Evolutionary conservation across 2,329 filamentous ascomycete species (phyloP).

Genomic region (Colletotrichum trifolii): DNA sequence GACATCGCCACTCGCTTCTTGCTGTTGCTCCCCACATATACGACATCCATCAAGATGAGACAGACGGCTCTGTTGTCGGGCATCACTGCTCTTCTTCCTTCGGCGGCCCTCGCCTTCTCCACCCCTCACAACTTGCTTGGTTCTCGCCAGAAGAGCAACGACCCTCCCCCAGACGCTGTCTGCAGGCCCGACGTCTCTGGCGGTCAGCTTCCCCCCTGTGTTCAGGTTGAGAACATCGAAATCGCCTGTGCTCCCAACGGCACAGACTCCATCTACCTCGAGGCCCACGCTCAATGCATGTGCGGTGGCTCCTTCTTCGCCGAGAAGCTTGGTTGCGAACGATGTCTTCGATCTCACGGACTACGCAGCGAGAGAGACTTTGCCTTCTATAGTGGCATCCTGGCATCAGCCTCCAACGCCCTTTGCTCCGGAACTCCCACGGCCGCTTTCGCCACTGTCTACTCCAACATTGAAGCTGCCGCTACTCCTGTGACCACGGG

Average conservation of each 20-base stretch:
- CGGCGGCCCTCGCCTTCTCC: slow-evolving; percentile 15
- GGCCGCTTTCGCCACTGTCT: slow-evolving; percentile 48
- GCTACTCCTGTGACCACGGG: slow-evolving; percentile 45
- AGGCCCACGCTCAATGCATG: slow-evolving; percentile 38
- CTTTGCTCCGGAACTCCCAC: slow-evolving; percentile 54
- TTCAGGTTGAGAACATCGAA: slow-evolving; percentile 45
- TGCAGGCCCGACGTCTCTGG: slow-evolving; percentile 32
- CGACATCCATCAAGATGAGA: slow-evolving; percentile 24
- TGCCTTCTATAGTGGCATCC: slow-evolving; percentile 47
- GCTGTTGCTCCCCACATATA: neutral
- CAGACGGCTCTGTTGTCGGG: slow-evolving; percentile 29
- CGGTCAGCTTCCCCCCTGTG: slow-evolving; percentile 42
- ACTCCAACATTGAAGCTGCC: slow-evolving; percentile 43
- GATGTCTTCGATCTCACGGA: slow-evolving; percentile 54
- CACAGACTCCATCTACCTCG: slow-evolving; percentile 39
- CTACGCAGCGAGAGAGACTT: slow-evolving; percentile 49
- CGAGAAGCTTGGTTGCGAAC: slow-evolving; percentile 55
- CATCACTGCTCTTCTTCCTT: slow-evolving; percentile 23
- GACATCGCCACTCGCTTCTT: neutral
- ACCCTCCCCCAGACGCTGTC: slow-evolving; percentile 30
- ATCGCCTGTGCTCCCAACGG: slow-evolving; percentile 45
- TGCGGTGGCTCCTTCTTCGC: slow-evolving; percentile 56
- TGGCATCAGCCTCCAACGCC: slow-evolving; percentile 46
- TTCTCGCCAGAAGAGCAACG: slow-evolving; percentile 39
- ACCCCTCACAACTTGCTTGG: slow-evolving; percentile 12